Base-by-base conservation (phyloP, 208 protist genomes). In the Trypanosoma lewisi region DNA sequence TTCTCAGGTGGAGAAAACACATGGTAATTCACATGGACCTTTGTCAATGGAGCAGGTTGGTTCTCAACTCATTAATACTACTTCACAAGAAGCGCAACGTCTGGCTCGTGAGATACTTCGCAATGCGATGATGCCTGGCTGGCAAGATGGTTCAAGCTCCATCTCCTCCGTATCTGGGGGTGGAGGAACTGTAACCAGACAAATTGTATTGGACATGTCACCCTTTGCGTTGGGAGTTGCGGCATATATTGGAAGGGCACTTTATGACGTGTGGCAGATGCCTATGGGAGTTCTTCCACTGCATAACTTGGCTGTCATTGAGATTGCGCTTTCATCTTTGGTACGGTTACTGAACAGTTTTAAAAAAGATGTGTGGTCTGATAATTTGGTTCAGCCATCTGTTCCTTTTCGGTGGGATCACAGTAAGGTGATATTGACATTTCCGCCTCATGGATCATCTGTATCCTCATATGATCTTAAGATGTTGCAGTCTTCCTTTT, bases 211-310 rank as follows among this genome's bases (percentile, higher is more conserved):
- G 14, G 66, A 84, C 42, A 50, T 93, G 57, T 92, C 89, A 11
- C 84, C 86, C 8, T 89, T 93, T 59, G 71, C 80, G 6, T 75
- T 63, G 11, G 82, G 72, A 23, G 73, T 93, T 27, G 59, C 81
- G 25, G 62, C 73, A 9, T 92, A 82, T 60, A 50, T 90, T 28
- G 82, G 77, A 16, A 85, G 89, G 31, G 70, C 78, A 1, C 74
- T 93, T n/a, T 83, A 83, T 59, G 60, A 60, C 17, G 69, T 93
- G 37, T 96, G 89, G 87, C 70, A 88, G 19, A 70, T 73, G 16
- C 34, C 70, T 33, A 31, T 93, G 44, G 56, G 57, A 31, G 80
- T 63, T 57, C 51, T 88, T 34, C 44, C 73, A 12, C 23, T 70
- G 30, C 57, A 55, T 39, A 58, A 77, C 5, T 55, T 80, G 19